These are phyloP conservation scores for Hypoxylon sp. DNA, from an alignment of 2,329 filamentous ascomycete genomes.

Conservation along the genomic window DNA sequence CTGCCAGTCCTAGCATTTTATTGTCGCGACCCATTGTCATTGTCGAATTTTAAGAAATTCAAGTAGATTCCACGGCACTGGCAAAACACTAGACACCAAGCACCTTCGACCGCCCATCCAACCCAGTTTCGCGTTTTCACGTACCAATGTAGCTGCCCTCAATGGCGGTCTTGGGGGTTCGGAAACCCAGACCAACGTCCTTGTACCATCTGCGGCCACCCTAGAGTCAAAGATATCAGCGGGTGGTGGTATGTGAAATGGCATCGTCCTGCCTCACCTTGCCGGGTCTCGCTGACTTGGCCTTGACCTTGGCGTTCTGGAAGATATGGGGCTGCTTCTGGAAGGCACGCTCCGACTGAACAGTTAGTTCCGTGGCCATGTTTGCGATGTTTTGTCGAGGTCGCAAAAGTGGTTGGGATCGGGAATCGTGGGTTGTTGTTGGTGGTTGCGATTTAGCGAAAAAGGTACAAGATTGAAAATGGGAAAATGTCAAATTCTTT, in stretches of 20 bases:
- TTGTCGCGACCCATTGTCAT: neutral
- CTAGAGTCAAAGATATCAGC: constrained; percentile 33
- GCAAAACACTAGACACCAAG: neutral
- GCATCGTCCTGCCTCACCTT: constrained; percentile 75
- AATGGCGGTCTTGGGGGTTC: constrained; percentile 98
- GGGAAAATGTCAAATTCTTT: constrained; percentile 37
- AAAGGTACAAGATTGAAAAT: constrained; percentile 33
- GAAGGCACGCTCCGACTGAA: constrained; percentile 99
- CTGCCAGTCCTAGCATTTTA: neutral
- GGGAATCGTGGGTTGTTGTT: constrained; percentile 37
- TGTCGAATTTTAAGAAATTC: neutral
- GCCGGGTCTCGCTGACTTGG: constrained; percentile 84
- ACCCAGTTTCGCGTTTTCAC: constrained; percentile 56
- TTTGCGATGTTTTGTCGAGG: constrained; percentile 62
- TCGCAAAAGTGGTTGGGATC: constrained; percentile 56
- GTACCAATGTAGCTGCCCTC: constrained; percentile 99
- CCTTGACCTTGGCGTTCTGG: constrained; percentile 94
- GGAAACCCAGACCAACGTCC: constrained; percentile 99
- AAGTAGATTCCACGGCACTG: neutral
- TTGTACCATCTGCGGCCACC: constrained; percentile 79
- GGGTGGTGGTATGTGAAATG: neutral
- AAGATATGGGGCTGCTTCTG: constrained; percentile 99
- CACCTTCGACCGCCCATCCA: constrained; percentile 3
- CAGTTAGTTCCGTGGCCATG: constrained; percentile 98
- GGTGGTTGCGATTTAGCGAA: constrained; percentile 43